Conservation (phyloP, 345 rosid species). For the Aurinia saxatilis region DNA sequence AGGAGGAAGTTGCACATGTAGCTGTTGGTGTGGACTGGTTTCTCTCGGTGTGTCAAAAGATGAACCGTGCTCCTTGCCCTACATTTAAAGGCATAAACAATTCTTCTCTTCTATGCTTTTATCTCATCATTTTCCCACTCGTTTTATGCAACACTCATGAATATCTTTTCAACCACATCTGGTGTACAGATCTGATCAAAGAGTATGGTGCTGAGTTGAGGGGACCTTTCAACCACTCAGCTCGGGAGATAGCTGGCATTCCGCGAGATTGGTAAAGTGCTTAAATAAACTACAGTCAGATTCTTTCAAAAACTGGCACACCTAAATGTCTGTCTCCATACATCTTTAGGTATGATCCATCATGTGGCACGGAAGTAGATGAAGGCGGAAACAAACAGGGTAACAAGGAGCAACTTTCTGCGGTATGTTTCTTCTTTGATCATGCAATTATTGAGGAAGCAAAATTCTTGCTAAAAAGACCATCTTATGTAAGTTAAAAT, state of each 20-base stretch:
- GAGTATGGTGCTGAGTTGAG: slow-evolving; percentile 81
- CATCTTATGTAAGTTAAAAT: not conserved
- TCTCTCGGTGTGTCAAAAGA: slow-evolving; percentile 55
- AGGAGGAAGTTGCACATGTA: slow-evolving; percentile 93
- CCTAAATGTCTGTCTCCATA: not conserved
- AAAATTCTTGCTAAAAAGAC: not conserved
- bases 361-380: slow-evolving; percentile 31
- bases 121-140: not conserved
- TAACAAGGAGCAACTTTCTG: slow-evolving; percentile 45
- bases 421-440: slow-evolving; percentile 35
- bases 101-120: not conserved
- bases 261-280: slow-evolving; percentile 68
- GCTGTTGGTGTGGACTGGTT: slow-evolving; percentile 93
- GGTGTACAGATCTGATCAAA: slow-evolving; percentile 47
- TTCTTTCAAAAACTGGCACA: not conserved
- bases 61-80: slow-evolving; percentile 61
- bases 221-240: slow-evolving; percentile 88
- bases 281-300: not conserved
- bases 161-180: slow-evolving; percentile 1
- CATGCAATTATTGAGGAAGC: not conserved
- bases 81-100: slow-evolving; percentile 61
- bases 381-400: slow-evolving; percentile 24
- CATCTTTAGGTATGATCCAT: slow-evolving; percentile 53
- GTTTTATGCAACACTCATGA: slow-evolving; percentile 4
- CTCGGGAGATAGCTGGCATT: slow-evolving; percentile 88